A percentile compares a stretch with the other conserved stretches of the same genome.
Evolutionary conservation across 139 green algal species (phyloP).

Genomic region (Chlorella sp.): DNA sequence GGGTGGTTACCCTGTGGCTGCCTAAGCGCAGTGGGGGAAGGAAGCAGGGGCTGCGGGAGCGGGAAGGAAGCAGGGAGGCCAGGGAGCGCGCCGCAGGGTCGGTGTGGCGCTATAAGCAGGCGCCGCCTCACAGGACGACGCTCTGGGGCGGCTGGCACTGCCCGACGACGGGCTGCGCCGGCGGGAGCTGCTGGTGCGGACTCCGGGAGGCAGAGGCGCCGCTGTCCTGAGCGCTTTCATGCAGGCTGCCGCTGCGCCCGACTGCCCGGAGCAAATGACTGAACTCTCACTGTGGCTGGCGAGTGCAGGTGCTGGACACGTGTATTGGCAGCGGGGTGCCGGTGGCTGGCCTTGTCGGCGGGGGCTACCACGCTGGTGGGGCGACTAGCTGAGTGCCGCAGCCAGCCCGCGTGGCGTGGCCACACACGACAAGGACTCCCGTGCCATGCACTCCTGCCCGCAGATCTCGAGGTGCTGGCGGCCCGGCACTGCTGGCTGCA

Average conservation of each 20-base stretch:
- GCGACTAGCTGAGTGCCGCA: no score
- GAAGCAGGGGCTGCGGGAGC: no score
- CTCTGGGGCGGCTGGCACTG: constrained; percentile 69
- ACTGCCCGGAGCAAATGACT: background rate
- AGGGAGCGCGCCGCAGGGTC: no score
- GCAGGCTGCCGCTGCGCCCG: background rate
- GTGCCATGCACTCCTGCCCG: no score
- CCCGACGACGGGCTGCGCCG: constrained; percentile 70
- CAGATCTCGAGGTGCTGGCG: constrained; percentile 70
- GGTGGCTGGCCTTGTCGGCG: constrained; percentile 75
- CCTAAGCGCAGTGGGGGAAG: no score
- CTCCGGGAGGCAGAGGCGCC: background rate
- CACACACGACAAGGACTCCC: no score
- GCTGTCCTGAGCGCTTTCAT: no score
- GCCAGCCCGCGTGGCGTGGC: no score
- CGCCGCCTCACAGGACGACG: no score
- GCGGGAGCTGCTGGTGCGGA: constrained; percentile 69
- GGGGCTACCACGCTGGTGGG: constrained; percentile 72
- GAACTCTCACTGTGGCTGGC: background rate
- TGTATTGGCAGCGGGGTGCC: constrained; percentile 67
- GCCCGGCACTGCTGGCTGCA: constrained; percentile 71
- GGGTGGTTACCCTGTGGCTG: no score
- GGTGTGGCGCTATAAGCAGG: no score
- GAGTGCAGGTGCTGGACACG: constrained; percentile 65
- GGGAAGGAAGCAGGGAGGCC: no score